These are phyloP conservation scores for Tolypocladium guangdongense DNA, from an alignment of 2,329 filamentous ascomycete genomes.

Conservation along the genomic window DNA sequence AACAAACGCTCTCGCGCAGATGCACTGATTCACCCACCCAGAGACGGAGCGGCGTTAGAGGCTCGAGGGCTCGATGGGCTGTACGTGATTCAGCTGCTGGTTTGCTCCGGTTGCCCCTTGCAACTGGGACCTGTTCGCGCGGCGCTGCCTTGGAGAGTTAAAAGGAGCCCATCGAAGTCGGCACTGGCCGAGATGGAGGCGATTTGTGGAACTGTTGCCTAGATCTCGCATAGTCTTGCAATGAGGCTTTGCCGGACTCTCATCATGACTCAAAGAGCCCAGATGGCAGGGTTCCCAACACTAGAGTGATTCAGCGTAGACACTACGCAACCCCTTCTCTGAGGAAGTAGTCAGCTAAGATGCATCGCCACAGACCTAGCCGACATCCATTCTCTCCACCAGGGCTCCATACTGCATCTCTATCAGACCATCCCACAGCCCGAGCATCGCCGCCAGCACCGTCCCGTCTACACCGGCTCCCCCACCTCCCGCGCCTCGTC, in stretches of 20 bases:
- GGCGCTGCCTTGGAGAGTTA: neutral
- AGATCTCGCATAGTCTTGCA: too few relatives aligned
- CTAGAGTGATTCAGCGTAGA: neutral
- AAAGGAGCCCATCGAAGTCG: too few relatives aligned
- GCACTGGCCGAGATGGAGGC: too few relatives aligned
- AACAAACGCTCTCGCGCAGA: too few relatives aligned
- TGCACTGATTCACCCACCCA: too few relatives aligned
- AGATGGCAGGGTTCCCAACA: too few relatives aligned
- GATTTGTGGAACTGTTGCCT: too few relatives aligned
- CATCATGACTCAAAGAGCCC: too few relatives aligned
- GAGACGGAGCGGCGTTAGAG: too few relatives aligned
- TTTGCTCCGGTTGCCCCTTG: neutral
- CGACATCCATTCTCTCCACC: neutral
- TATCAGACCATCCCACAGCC: neutral
- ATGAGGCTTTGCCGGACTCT: too few relatives aligned
- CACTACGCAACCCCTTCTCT: neutral
- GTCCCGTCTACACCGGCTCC: conserved; percentile 12
- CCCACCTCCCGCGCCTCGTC: conserved; percentile 20
- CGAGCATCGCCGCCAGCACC: neutral
- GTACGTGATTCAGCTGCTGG: too few relatives aligned
- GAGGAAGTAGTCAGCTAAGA: too few relatives aligned
- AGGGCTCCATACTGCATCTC: neutral
- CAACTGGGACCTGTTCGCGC: neutral
- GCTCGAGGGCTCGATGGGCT: neutral
- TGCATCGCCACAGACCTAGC: neutral